These are phyloP conservation scores for Hygrocybe coccinea DNA, from an alignment of 768 basidiomycete genomes.

Conservation along the genomic window DNA sequence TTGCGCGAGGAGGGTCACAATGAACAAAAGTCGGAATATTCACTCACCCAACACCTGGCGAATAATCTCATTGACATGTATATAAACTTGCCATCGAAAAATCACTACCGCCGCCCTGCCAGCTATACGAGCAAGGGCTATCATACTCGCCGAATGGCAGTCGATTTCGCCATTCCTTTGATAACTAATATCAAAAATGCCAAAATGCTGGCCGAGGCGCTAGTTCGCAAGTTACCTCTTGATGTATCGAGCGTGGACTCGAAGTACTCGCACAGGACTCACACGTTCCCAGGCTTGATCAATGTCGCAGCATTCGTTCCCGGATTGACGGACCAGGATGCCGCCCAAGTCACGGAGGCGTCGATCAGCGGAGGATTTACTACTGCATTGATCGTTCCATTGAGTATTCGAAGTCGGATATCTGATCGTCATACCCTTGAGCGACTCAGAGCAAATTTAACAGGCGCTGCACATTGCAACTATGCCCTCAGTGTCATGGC, in stretches of 20 bases:
- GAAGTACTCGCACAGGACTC: slow-evolving; percentile 89
- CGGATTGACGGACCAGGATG: slow-evolving; percentile 57
- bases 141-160: slow-evolving; percentile 94
- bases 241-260: slow-evolving; percentile 88
- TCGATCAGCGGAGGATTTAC: slow-evolving; percentile 90
- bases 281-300: slow-evolving; percentile 87
- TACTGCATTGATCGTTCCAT: slow-evolving; percentile 71
- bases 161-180: slow-evolving; percentile 95
- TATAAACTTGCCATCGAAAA: slow-evolving; percentile 98
- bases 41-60: slow-evolving; percentile 91
- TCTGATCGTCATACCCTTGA: slow-evolving; percentile 66
- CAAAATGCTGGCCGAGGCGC: slow-evolving; percentile 90
- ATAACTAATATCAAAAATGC: slow-evolving; percentile 99
- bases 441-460: slow-evolving; percentile 58
- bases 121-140: slow-evolving; percentile 97
- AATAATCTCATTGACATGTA: slow-evolving; percentile 99
- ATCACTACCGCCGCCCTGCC: slow-evolving; percentile 93
- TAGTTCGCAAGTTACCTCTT: slow-evolving; percentile 83
- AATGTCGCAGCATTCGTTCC: slow-evolving; percentile 88
- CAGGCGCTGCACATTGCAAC: slow-evolving; percentile 73
- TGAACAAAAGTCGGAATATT: slow-evolving; percentile 94
- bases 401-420: slow-evolving; percentile 58
- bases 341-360: slow-evolving; percentile 68
- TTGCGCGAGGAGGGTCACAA: slow-evolving; percentile 69
- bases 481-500: slow-evolving; percentile 81